Evolutionary conservation across 2,329 filamentous ascomycete genomes (phyloP).

Genomic region (Fusarium haematococcum): DNA sequence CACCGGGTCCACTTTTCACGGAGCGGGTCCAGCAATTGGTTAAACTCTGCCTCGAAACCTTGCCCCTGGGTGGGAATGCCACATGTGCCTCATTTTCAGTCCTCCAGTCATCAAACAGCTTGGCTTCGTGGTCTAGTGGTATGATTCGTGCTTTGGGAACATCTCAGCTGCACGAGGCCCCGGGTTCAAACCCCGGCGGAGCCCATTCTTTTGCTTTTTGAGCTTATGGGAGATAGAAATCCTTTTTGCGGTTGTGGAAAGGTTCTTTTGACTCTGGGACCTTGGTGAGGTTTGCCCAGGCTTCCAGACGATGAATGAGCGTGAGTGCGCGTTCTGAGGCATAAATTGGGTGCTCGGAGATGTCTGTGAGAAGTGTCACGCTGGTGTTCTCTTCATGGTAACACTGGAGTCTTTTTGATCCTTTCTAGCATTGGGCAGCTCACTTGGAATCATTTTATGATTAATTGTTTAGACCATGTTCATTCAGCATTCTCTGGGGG

Average conservation of each 20-base stretch:
- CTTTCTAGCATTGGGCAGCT: neutral
- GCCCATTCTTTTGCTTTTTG: constrained; percentile 2
- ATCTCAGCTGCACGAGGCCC: constrained; percentile 54
- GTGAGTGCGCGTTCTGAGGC: neutral
- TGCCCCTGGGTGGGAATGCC: neutral
- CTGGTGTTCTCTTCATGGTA: neutral
- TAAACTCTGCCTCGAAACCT: too few relatives aligned
- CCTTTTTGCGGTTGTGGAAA: neutral
- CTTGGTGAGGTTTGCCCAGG: neutral
- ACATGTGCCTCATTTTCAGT: neutral
- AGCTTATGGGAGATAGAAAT: neutral
- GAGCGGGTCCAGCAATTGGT: neutral
- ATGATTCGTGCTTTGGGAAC: constrained; percentile 35
- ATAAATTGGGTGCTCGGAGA: neutral
- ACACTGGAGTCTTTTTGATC: neutral
- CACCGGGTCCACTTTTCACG: neutral
- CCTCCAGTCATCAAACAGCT: neutral
- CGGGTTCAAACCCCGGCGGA: constrained; percentile 59
- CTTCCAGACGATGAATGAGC: neutral
- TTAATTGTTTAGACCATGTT: neutral
- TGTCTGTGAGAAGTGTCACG: neutral
- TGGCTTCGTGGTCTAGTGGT: constrained; percentile 38
- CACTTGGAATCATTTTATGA: neutral
- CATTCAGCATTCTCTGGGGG: neutral
- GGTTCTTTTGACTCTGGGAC: neutral